Conservation (phyloP, 495 filamentous ascomycete genomes). For the Talaromyces liani region DNA sequence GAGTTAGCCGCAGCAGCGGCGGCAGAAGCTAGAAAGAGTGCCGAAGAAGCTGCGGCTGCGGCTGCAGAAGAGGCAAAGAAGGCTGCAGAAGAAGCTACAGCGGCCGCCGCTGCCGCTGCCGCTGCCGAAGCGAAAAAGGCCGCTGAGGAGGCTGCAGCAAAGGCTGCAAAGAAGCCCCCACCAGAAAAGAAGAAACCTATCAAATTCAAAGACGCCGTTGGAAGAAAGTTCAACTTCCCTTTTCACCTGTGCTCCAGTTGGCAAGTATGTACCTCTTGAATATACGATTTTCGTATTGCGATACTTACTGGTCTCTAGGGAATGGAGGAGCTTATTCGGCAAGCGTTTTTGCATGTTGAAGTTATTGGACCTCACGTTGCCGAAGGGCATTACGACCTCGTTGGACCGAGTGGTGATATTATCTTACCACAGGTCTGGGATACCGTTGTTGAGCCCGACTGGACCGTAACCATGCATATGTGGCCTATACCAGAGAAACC, state of each 20-base stretch:
- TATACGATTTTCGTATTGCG: neutral
- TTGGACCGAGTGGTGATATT: conserved; percentile 78
- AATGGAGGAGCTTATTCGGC: conserved; percentile 80
- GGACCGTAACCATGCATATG: conserved; percentile 93
- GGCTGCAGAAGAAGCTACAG: conserved; percentile 37
- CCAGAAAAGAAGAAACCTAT: conserved; percentile 55
- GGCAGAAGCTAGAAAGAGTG: conserved; percentile 23
- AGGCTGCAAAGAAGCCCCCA: conserved; percentile 18
- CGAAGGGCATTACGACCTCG: conserved; percentile 77
- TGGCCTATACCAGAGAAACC: conserved; percentile 76
- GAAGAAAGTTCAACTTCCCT: conserved; percentile 80
- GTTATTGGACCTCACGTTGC: conserved; percentile 75
- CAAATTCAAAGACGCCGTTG: conserved; percentile 82
- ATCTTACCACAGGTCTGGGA: conserved; percentile 86
- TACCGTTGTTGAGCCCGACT: conserved; percentile 76
- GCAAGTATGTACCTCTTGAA: conserved; percentile 48
- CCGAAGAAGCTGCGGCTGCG: conserved; percentile 33
- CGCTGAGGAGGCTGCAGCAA: conserved; percentile 27
- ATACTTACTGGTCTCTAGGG: conserved; percentile 42
- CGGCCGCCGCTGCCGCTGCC: conserved; percentile 22
- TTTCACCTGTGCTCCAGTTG: conserved; percentile 74
- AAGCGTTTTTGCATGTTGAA: conserved; percentile 82
- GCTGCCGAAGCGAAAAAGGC: conserved; percentile 15
- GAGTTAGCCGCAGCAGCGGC: conserved; percentile 40
- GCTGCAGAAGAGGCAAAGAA: conserved; percentile 41